Evolutionary conservation across 2,329 filamentous ascomycete species (phyloP), one percentile per base, ranked within the genome.

Genomic region (Pseudogymnoascus sp.): DNA sequence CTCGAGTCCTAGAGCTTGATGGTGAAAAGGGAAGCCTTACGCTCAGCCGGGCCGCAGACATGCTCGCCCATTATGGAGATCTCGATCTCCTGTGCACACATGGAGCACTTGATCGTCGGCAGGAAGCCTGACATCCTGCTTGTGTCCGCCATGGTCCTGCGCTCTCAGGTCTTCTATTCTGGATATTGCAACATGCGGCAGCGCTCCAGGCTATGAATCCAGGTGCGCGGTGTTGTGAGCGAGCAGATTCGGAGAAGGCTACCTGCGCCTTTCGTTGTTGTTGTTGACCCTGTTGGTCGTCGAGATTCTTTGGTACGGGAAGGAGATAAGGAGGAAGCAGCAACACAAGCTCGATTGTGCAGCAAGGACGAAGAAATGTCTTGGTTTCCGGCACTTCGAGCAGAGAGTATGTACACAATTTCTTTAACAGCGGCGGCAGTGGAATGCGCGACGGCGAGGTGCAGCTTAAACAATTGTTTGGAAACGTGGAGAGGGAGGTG

Each of bases 51-150:
- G 64, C 74, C 77, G 75, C 92, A 96, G 65, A 90, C 74, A 78
- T 96, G 92, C 66, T 95, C 91, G 66, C 90, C 91, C 87, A 96
- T 89, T 74, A 87, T 79, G 42, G 89, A 88, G 69, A 96, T 94
- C 72, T 92, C 88, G 65, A 96, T 90, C 70, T 92, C 84, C 42
- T 79, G 75, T 42, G 85, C 84, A 73, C 91, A 96, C 77, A 82
- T 86, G 62, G 91, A 95, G 76, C 91, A 96, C 80, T 93, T 96
- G 76, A 96, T 90, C 23, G 86, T 86, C 71, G 91, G 90, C 78
- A 94, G 80, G 67, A 92, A 85, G 75, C 83, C 82, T 74, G 85
- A 88, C 74, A 85, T 82, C 64, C 69, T 66, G 21, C 38, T 62
- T 8, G 31, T 53, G 42, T 65, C 83, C 66, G 75, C 71, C 69